Evolutionary conservation across 345 rosid species (phyloP), one percentile per base, ranked within the genome.

Genomic region (Adansonia digitata): DNA sequence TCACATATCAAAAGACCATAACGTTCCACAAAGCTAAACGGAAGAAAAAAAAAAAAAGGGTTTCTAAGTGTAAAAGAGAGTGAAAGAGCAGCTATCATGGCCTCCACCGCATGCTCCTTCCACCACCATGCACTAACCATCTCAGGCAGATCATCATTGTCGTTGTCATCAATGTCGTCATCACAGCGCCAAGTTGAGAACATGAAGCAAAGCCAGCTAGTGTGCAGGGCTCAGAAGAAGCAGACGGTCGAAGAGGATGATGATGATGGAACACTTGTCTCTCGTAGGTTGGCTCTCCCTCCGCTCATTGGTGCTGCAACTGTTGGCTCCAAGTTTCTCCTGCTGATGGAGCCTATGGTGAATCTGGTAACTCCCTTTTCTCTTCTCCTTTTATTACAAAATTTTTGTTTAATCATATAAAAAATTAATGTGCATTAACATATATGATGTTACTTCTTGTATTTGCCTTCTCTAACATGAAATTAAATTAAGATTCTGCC

Each of bases 281-380:
- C 97, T 17, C 92, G 97, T 64, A 85, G 98, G 51, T 78, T 92
- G 82, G 97, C 94, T 70, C 95, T 94, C 75, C 87, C 94, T 6
- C 79, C 87, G 17, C 91, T 94, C 70, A 74, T 91, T 11, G 97
- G 97, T 31, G 89, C 92, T 64, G 98, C 95, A 0, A 92, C 95
- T 52, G 18, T 91, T 7, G 94, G 91, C 74, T 89, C 92, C 73
- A 92, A 83, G 97, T 86, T 63, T 84, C 97, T 35, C 97, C 98
- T 57, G 98, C 98, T 60, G 95, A 88, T 52, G 98, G 97, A 13
- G 97, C 98, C 81, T 94, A 94, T 52, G 98, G 98, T 39, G 97
- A 94, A 88, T 85, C 97, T 35, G 97, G 97, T 92, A 86, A 22
- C 12, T 37, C 12, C 13, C 11, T n/a, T 22, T 39, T 46, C 7